Percentiles rank a stretch among this genome's conserved stretches.
These are phyloP conservation scores for Brassica balearica DNA, from an alignment of 441 rosid species.

Conservation along the genomic window DNA sequence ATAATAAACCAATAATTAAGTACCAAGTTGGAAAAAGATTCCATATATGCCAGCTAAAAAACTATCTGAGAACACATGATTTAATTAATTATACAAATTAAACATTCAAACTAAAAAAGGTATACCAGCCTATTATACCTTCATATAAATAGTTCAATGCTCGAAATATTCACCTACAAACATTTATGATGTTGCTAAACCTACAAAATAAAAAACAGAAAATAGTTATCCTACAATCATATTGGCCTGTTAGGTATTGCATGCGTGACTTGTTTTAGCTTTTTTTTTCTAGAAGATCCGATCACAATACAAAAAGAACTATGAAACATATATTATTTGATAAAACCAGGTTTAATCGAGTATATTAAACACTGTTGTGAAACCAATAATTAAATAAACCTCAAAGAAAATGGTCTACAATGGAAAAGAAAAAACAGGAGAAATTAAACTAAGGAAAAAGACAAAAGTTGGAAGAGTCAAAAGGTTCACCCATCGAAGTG, in stretches of 20 bases:
- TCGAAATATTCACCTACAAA: neutral
- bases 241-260: neutral
- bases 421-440: neutral
- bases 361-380: conserved; percentile 28
- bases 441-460: conserved; percentile 31
- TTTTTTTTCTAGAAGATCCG: conserved; percentile 20
- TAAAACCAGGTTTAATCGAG: neutral
- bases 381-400: conserved; percentile 30
- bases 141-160: neutral
- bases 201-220: neutral
- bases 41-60: conserved; percentile 32
- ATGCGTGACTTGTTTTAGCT: neutral
- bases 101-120: neutral
- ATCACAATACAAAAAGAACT: neutral
- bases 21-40: conserved; percentile 29
- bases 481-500: conserved; percentile 41
- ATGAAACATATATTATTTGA: neutral
- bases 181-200: neutral
- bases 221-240: neutral
- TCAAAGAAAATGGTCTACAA: neutral
- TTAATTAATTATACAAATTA: neutral
- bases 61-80: conserved; percentile 10
- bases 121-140: neutral
- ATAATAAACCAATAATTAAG: conserved; percentile 10
- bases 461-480: conserved; percentile 45